Evolutionary conservation across 164 flowering plant genomes (phyloP), one percentile per base, ranked within the genome.

Genomic region (Houttuynia cordata): DNA sequence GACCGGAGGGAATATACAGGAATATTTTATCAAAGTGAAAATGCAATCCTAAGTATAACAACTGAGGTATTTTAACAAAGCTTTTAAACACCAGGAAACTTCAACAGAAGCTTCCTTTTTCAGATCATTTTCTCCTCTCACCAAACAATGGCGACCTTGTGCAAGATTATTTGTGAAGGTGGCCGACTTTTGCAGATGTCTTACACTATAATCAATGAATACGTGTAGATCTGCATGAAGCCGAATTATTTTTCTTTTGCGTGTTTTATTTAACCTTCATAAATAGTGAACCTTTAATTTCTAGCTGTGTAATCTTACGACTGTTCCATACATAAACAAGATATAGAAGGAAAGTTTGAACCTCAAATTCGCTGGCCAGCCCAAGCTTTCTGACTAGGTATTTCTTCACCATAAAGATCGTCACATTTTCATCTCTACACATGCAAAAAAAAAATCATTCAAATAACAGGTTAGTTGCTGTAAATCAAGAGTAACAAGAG

Each of bases 351-450:
- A 42, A 30, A 55, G 37, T 60, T 70, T 15, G 24, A 70, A 75
- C 79, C 76, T 72, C 74, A 60, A 65, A 70, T 65, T 72, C 76
- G 51, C 60, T 70, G 67, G 66, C 57, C 64, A 75, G 76, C 40
- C 74, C 79, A 60, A 72, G 76, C 76, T 72, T 75, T 56, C 41
- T 63, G 68, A 70, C 72, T 70, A 75, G 64, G 68, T 75, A 75
- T 55, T 55, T 70, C 63, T 75, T 72, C 30, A 75, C 76, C 70
- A 62, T 67, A 63, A 68, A 63, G 63, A 75, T 63, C 53, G 76
- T 75, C 74, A 65, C 63, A 61, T 57, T 64, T 62, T 70, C 79
- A 25, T 72, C 75, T 45, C 75, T 72, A 50, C 17, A 57, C 22
- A 15, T 45, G 39, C 8, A 56, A 54, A 57, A n/a, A n/a, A n/a